Evolutionary conservation across 2,329 filamentous ascomycete species (phyloP).

Genomic region (Huntiella moniliformis): DNA sequence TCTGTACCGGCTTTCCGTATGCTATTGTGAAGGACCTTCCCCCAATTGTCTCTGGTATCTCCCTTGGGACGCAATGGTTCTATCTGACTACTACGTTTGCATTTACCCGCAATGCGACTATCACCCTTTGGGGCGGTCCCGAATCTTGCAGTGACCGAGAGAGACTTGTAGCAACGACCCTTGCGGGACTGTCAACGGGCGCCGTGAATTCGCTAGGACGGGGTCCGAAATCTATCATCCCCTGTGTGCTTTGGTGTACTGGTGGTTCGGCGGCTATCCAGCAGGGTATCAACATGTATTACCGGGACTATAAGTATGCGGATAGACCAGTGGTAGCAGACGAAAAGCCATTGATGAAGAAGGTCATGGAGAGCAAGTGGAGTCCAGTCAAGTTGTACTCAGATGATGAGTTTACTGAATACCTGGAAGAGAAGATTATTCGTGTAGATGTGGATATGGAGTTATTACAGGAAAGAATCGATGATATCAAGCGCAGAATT

Average conservation of each 20-base stretch:
- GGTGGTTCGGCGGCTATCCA: constrained; percentile 24
- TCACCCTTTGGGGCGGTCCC: constrained; percentile 30
- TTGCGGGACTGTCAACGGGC: constrained; percentile 53
- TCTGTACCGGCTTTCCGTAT: constrained; percentile 45
- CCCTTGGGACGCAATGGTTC: constrained; percentile 66
- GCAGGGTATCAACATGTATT: constrained; percentile 19
- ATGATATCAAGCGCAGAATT: constrained; percentile 16
- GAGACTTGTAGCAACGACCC: constrained; percentile 44
- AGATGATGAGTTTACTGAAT: constrained; percentile 52
- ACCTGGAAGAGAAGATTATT: constrained; percentile 53
- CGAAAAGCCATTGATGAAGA: constrained; percentile 12
- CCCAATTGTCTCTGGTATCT: constrained; percentile 51
- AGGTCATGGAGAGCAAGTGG: constrained; percentile 41
- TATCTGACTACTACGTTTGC: constrained; percentile 25
- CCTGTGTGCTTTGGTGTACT: constrained; percentile 31
- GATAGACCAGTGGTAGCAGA: constrained; percentile 18
- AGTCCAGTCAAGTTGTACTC: constrained; percentile 51
- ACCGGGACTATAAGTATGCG: constrained; percentile 14
- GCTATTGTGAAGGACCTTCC: constrained; percentile 52
- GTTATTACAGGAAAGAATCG: constrained; percentile 58
- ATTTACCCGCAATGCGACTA: constrained; percentile 35
- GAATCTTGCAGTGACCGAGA: constrained; percentile 37
- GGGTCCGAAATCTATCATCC: constrained; percentile 35
- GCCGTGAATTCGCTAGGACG: constrained; percentile 37
- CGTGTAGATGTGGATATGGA: constrained; percentile 59